Conservation (phyloP, 192 early-diverging fungal species). For the Backusella macrospora region DNA sequence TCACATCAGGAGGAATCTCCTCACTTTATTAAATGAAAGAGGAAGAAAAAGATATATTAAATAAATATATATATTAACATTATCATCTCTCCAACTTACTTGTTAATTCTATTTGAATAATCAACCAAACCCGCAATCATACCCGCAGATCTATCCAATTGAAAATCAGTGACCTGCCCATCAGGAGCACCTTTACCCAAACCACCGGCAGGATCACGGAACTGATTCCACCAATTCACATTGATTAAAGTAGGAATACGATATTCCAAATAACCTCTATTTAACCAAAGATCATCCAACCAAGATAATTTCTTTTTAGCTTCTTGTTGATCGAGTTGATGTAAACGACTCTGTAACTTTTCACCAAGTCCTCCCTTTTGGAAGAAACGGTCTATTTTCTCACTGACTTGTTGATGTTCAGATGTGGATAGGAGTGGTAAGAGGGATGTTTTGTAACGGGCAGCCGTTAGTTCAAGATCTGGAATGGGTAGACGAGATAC, state of each 20-base stretch:
- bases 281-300: slow-evolving; percentile 87
- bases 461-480: slow-evolving; percentile 69
- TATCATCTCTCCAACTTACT: slow-evolving; percentile 31
- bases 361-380: slow-evolving; percentile 68
- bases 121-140: slow-evolving; percentile 67
- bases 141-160: slow-evolving; percentile 81
- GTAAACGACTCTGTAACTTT: slow-evolving; percentile 73
- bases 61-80: neutral
- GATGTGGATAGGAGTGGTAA: slow-evolving; percentile 64
- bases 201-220: slow-evolving; percentile 61
- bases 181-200: slow-evolving; percentile 40
- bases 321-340: slow-evolving; percentile 67
- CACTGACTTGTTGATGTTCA: slow-evolving; percentile 62
- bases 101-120: slow-evolving; percentile 77
- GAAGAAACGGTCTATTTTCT: slow-evolving; percentile 74
- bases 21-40: slow-evolving; percentile 27
- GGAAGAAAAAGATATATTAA: slow-evolving; percentile 47
- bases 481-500: slow-evolving; percentile 90
- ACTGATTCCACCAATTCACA: slow-evolving; percentile 86
- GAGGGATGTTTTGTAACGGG: slow-evolving; percentile 78
- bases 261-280: slow-evolving; percentile 85
- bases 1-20: slow-evolving; percentile 66
- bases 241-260: slow-evolving; percentile 84
- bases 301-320: slow-evolving; percentile 63
- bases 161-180: slow-evolving; percentile 68